Base-by-base conservation (phyloP, 495 filamentous ascomycete species). In the Hyaloscypha variabilis region DNA sequence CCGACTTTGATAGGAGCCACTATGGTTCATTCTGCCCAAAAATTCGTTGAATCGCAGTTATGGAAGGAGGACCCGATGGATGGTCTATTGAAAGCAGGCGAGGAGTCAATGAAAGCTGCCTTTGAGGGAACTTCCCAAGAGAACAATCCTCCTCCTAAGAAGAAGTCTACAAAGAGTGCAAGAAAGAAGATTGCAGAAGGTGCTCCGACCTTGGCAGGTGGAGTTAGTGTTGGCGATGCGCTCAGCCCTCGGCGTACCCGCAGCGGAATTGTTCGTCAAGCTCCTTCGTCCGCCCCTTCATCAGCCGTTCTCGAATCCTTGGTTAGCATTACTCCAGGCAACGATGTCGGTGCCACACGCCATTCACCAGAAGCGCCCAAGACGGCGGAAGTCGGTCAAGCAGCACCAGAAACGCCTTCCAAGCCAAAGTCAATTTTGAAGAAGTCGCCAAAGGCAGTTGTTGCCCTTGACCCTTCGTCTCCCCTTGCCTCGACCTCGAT, bases 401-500 rank as follows among this genome's bases (percentile, higher is more conserved):
- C 21, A 25, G 17, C 23, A 54, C 51, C 51, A 3, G 6, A 28
- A 8, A 54, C 50, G 26, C n/a, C 54, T 11, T 28, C 6, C n/a
- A 54, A 58, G 13, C n/a, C 28, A 28, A 62, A 56, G 42, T 60
- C 67, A 10, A 50, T 49, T 6, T 24, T 63, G 29, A 67, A 64
- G 23, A 46, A 71, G 31, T 13, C 34, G 29, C 24, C 36, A 11
- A 28, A 63, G 24, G 8, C 19, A 6, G 36, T 23, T 5, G 34
- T 58, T 8, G 13, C 53, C 17, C 17, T 62, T 19, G 55, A 57
- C 52, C 52, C 58, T n/a, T 51, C 51, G 6, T 62, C 62, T 23
- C 60, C 63, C 19, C 66, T 96, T 8, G 77, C 82, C 17, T 75
- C 81, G 51, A 88, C 91, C 0, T 80, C 77, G 55, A 81, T 97